phyloP scores from a whole-genome alignment of 2,329 filamentous ascomycete species.

The Penicillium sp. region DNA sequence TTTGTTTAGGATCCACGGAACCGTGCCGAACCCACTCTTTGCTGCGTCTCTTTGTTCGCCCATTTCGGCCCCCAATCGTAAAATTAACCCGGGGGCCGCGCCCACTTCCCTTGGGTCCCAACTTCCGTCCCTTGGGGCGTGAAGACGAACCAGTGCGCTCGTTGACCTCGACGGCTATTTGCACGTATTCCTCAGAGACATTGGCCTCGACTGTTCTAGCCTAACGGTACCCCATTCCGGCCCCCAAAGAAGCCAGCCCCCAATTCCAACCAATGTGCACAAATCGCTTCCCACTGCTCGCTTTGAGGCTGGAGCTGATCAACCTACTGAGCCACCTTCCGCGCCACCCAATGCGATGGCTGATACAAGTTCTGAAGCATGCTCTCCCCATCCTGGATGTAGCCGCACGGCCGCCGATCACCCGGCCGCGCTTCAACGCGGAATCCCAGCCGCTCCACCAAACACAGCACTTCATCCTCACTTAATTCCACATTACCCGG shows the following conservation, averaged over 20 bases:
- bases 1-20: neutral
- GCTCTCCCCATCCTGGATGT: constrained; percentile 81
- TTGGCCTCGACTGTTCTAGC: neutral
- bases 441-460: constrained; percentile 78
- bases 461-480: constrained; percentile 78
- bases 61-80: neutral
- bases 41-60: neutral
- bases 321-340: constrained; percentile 55
- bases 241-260: neutral
- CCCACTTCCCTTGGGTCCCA: neutral
- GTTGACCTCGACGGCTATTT: no score
- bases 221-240: neutral
- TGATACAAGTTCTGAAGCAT: constrained; percentile 84
- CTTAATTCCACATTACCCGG: constrained; percentile 88
- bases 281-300: neutral
- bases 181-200: neutral
- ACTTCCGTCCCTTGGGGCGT: neutral
- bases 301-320: neutral
- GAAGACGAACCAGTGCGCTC: neutral
- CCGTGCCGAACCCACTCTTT: neutral
- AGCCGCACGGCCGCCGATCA: constrained; percentile 64
- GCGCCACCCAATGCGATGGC: constrained; percentile 82
- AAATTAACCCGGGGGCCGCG: neutral
- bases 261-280: neutral
- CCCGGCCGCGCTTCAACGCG: constrained; percentile 65